Conservation (phyloP, 1,284 basidiomycete genomes). For the Macrocybe sp. region DNA sequence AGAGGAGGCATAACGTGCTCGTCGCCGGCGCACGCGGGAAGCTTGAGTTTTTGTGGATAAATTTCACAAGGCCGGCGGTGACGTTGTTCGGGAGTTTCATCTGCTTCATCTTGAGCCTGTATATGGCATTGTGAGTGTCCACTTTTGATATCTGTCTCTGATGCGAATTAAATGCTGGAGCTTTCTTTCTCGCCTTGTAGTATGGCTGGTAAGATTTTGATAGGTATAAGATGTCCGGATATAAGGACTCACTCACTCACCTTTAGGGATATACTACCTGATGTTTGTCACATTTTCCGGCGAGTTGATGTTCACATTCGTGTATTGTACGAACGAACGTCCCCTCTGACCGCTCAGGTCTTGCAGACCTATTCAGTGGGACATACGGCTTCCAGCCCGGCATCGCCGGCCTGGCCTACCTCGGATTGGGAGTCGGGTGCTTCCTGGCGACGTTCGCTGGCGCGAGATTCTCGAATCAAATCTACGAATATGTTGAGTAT, state of each 20-base stretch:
- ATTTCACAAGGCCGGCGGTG: constrained; percentile 46
- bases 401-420: constrained; percentile 51
- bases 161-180: no score
- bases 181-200: background rate
- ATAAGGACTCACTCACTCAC: no score
- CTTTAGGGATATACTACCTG: constrained; percentile 56
- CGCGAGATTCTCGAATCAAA: constrained; percentile 41
- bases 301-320: constrained; percentile 12
- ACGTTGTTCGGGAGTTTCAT: constrained; percentile 52
- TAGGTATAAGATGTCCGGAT: no score
- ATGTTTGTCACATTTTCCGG: constrained; percentile 60
- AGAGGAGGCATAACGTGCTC: background rate
- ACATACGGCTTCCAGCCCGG: constrained; percentile 52
- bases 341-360: no score
- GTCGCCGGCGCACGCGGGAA: background rate
- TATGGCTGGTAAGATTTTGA: background rate
- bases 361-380: constrained; percentile 36
- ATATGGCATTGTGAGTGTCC: constrained; percentile 56
- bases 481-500: constrained; percentile 45
- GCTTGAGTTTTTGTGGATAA: constrained; percentile 34
- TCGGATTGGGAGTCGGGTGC: constrained; percentile 58
- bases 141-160: background rate
- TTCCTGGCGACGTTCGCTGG: constrained; percentile 42
- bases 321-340: no score
- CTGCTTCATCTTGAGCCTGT: constrained; percentile 56